Conservation (phyloP, 768 basidiomycete genomes). For the Neoboletus subvelutipes region DNA sequence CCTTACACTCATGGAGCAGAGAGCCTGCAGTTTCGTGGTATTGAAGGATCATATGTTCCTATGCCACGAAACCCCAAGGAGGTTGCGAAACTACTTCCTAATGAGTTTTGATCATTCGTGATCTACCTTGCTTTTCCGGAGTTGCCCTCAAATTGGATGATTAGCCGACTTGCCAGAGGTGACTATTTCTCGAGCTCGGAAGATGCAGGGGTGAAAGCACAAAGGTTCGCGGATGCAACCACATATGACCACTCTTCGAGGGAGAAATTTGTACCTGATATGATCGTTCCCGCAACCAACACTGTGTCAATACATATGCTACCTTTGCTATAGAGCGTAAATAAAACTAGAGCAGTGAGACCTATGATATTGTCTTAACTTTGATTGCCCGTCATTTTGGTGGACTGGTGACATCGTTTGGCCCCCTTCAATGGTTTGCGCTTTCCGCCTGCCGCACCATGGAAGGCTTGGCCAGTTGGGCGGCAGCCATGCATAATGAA, state of each 20-base stretch:
- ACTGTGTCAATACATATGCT: not conserved
- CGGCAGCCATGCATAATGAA: no score
- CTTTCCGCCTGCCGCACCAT: no score
- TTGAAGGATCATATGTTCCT: not conserved
- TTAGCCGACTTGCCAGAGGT: not conserved
- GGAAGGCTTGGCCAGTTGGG: no score
- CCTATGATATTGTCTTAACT: constrained; percentile 49
- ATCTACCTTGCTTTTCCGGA: not conserved
- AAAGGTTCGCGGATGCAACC: not conserved
- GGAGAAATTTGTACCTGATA: not conserved
- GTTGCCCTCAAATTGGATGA: not conserved
- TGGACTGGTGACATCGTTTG: no score
- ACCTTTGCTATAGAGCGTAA: not conserved
- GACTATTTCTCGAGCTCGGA: not conserved
- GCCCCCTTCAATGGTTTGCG: no score
- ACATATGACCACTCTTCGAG: not conserved
- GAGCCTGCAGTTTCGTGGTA: not conserved
- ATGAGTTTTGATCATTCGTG: not conserved
- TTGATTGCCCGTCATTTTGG: no score
- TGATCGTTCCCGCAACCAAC: not conserved
- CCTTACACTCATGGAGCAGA: not conserved
- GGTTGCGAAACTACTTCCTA: no score
- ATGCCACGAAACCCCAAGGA: not conserved
- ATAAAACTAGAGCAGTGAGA: constrained; percentile 44
- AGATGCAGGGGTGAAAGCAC: not conserved